Evolutionary conservation across 352 stramenopile species (phyloP).

Genomic region (Phytophthora quininea): DNA sequence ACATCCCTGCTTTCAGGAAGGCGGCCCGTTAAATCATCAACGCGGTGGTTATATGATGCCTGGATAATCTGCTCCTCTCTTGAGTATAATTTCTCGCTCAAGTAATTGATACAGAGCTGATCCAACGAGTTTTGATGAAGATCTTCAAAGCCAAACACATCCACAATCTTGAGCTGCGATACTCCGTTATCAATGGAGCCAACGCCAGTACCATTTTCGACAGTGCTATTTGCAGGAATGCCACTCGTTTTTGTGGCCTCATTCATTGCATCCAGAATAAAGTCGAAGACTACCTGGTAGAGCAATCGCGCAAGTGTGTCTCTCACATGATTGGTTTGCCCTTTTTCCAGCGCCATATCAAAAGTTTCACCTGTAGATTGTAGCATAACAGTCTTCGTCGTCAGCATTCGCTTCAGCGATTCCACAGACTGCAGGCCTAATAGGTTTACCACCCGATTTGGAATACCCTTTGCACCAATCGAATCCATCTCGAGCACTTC

Average conservation of each 20-base stretch:
- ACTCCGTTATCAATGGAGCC: not conserved
- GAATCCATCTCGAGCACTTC: conserved; percentile 37
- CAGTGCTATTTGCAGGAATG: not conserved
- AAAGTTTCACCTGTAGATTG: conserved; percentile 58
- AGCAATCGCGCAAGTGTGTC: conserved; percentile 64
- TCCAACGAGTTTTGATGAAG: conserved; percentile 70
- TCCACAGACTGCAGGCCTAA: conserved; percentile 39
- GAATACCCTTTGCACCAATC: conserved; percentile 15
- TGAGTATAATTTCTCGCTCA: conserved; percentile 77
- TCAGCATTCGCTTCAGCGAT: conserved; percentile 47
- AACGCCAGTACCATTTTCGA: not conserved
- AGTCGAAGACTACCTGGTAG: conserved; percentile 58
- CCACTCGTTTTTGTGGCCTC: conserved; percentile 37
- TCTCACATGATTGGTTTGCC: conserved; percentile 50
- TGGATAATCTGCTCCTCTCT: conserved; percentile 44
- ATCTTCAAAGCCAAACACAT: conserved; percentile 82
- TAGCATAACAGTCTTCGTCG: conserved; percentile 49
- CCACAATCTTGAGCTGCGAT: conserved; percentile 56
- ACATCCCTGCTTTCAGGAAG: conserved; percentile 25
- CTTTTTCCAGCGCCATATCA: conserved; percentile 52
- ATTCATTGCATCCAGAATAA: conserved; percentile 58
- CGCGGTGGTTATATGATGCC: conserved; percentile 12
- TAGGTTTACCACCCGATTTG: conserved; percentile 36
- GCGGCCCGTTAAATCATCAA: not conserved
- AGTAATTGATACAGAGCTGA: conserved; percentile 84